Evolutionary conservation across 345 rosid species (phyloP).

Genomic region (Hibiscus syriacus): DNA sequence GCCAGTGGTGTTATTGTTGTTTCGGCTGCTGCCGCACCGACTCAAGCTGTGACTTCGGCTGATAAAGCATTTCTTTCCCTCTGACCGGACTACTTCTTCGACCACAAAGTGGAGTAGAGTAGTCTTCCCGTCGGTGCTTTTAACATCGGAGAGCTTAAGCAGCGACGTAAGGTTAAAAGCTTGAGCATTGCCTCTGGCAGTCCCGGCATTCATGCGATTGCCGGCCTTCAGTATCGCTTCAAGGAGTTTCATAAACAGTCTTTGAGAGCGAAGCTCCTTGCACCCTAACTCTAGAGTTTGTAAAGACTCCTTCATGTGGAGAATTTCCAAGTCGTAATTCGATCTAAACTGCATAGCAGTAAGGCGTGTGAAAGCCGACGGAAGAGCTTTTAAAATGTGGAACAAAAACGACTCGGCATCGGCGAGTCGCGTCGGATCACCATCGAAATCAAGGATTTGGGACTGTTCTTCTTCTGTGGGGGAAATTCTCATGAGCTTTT

Average conservation of each 20-base stretch:
- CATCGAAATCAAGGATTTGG: conserved; percentile 46
- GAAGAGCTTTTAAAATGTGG: conserved; percentile 59
- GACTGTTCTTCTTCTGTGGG: conserved; percentile 63
- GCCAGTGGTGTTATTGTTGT: conserved; percentile 20
- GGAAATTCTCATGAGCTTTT: conserved; percentile 63
- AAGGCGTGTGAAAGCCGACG: conserved; percentile 57
- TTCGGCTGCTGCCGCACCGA: conserved; percentile 21
- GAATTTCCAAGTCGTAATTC: conserved; percentile 52
- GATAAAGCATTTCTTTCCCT: conserved; percentile 68
- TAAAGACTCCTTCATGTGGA: conserved; percentile 34
- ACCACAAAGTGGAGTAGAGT: conserved; percentile 85
- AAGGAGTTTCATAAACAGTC: conserved; percentile 70
- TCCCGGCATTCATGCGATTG: conserved; percentile 88
- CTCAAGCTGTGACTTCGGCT: conserved; percentile 40
- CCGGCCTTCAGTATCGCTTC: conserved; percentile 96
- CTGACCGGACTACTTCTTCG: conserved; percentile 65
- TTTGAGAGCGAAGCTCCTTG: conserved; percentile 59
- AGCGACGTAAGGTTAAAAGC: conserved; percentile 74
- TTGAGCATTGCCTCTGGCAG: conserved; percentile 79
- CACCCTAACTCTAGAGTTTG: conserved; percentile 57
- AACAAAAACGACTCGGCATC: conserved; percentile 70
- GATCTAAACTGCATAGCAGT: conserved; percentile 61
- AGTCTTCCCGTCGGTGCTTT: conserved; percentile 70
- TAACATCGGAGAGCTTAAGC: conserved; percentile 77
- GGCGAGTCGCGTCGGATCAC: conserved; percentile 50